A percentile compares a stretch with the other conserved stretches of the same genome.
phyloP scores from a whole-genome alignment of 2,329 filamentous ascomycete species.

The Fusarium armeniacum region DNA sequence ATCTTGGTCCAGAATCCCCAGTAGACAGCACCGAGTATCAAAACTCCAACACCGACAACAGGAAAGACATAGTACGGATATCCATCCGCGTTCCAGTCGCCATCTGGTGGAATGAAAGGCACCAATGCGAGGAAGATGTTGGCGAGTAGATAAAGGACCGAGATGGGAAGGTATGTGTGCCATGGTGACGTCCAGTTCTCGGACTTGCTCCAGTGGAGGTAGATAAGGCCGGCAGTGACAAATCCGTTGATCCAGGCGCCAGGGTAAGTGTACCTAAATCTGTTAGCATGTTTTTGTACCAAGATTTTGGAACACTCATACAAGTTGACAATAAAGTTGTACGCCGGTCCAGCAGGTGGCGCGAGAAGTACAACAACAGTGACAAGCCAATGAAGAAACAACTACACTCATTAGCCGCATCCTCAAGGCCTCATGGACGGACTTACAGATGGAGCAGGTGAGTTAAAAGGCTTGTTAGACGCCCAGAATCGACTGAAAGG shows the following conservation, averaged over 20 bases:
- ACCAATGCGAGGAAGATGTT: constrained; percentile 68
- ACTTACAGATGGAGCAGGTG: constrained; percentile 69
- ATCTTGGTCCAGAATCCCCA: constrained; percentile 68
- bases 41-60: constrained; percentile 66
- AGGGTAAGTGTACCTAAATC: constrained; percentile 61
- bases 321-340: constrained; percentile 75
- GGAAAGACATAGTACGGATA: constrained; percentile 71
- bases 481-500: constrained; percentile 77
- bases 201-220: constrained; percentile 63
- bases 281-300: constrained; percentile 20
- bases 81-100: constrained; percentile 61
- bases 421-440: accelerated
- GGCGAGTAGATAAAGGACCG: constrained; percentile 63
- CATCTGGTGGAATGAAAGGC: constrained; percentile 68
- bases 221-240: constrained; percentile 65
- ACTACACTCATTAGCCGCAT: constrained; percentile 47
- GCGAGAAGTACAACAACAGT: constrained; percentile 75
- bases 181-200: constrained; percentile 68
- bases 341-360: constrained; percentile 75
- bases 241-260: constrained; percentile 68
- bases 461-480: constrained; percentile 75
- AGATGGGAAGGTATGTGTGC: constrained; percentile 64
- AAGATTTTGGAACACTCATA: constrained; percentile 31
- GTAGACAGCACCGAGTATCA: constrained; percentile 65
- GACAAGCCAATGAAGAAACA: constrained; percentile 76